Evolutionary conservation across 2,329 filamentous ascomycete genomes (phyloP).

Genomic region (Diaporthe sp.): DNA sequence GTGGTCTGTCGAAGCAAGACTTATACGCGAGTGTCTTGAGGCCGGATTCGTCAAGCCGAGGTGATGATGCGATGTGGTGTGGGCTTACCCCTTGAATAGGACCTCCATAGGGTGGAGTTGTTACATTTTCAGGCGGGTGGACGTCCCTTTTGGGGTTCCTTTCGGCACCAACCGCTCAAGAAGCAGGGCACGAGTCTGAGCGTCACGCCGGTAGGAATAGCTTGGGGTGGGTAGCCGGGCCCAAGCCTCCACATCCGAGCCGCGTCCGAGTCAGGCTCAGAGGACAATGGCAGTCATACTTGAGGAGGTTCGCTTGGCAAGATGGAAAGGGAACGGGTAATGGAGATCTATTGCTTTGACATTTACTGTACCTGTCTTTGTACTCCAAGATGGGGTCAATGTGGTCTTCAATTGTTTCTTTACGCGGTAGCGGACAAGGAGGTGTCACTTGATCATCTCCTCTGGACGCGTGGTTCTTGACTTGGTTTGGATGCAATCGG

Average conservation of each 20-base stretch:
- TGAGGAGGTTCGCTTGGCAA: neutral
- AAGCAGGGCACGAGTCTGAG: neutral
- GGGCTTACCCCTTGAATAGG: neutral
- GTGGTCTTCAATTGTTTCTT: too few species aligned
- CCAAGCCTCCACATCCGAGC: neutral
- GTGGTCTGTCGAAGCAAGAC: neutral
- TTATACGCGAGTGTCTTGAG: too few species aligned
- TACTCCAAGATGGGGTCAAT: neutral
- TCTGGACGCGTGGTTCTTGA: neutral
- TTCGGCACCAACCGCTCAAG: neutral
- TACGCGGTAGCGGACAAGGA: neutral
- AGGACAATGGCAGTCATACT: neutral
- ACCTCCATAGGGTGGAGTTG: neutral
- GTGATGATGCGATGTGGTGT: conserved; percentile 2
- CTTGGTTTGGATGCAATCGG: neutral
- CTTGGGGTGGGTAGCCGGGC: neutral
- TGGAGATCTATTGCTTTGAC: neutral
- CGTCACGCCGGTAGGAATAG: neutral
- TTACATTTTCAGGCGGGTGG: neutral
- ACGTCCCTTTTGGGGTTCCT: neutral
- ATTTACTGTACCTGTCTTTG: neutral
- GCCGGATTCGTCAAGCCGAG: neutral
- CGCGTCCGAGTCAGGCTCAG: conserved; percentile 1
- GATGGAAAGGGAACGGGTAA: neutral
- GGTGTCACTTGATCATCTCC: neutral